phyloP scores from a whole-genome alignment of 768 basidiomycete species.

The Termitomyces sp. region DNA sequence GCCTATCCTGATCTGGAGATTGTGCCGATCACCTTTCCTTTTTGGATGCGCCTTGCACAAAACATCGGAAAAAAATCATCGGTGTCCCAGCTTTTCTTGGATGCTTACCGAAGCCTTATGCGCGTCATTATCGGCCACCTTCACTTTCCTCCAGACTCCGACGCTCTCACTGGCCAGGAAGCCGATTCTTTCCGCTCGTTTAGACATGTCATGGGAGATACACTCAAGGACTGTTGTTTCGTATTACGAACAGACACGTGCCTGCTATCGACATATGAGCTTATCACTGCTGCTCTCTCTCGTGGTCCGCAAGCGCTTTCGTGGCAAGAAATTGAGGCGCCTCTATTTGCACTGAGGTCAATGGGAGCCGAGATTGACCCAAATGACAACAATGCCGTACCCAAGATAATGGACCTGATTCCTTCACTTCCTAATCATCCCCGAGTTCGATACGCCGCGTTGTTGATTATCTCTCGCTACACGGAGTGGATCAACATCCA shows the following conservation, averaged over 20 bases:
- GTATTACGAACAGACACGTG: constrained; percentile 88
- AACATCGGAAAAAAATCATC: constrained; percentile 74
- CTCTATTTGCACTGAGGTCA: constrained; percentile 94
- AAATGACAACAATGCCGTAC: constrained; percentile 80
- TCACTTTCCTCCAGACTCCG: constrained; percentile 79
- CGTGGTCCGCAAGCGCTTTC: constrained; percentile 53
- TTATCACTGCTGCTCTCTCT: constrained; percentile 72
- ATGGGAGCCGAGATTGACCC: constrained; percentile 95
- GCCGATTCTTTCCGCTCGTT: constrained; percentile 92
- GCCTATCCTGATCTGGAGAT: constrained; percentile 93
- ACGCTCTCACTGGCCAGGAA: constrained; percentile 72
- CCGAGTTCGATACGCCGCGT: constrained; percentile 89
- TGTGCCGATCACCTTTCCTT: constrained; percentile 95
- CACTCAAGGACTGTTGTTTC: constrained; percentile 96
- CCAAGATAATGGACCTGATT: constrained; percentile 93
- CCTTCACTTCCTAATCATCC: constrained; percentile 88
- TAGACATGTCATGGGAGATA: constrained; percentile 98
- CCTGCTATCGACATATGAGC: constrained; percentile 74
- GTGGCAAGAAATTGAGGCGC: constrained; percentile 98
- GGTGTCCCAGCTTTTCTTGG: constrained; percentile 71
- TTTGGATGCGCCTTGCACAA: constrained; percentile 98
- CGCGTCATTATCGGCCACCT: constrained; percentile 84
- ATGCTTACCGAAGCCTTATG: constrained; percentile 85
- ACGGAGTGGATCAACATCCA: constrained; percentile 95
- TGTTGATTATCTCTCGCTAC: constrained; percentile 93